These are phyloP conservation scores for Globisporangium middletonii DNA, from an alignment of 352 stramenopile species.

Conservation along the genomic window DNA sequence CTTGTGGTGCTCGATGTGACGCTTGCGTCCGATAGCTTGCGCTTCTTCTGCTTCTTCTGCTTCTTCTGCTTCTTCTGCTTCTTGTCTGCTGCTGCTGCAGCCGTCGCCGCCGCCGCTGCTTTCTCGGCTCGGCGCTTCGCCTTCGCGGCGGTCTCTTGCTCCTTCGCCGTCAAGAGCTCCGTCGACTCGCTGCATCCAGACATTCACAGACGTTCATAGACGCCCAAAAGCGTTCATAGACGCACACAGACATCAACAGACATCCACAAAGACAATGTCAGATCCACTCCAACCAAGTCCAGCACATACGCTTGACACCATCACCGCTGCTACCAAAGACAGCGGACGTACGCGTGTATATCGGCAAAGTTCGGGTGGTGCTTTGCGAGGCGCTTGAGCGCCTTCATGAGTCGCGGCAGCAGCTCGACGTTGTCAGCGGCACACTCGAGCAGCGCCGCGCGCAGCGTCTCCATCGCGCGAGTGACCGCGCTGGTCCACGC, in stretches of 20 bases:
- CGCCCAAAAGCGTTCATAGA: no score
- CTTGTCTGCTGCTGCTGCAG: not conserved
- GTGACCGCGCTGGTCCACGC: not conserved
- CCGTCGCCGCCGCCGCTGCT: no score
- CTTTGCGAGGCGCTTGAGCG: constrained; percentile 7
- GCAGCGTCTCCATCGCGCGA: not conserved
- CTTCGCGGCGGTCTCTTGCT: constrained; percentile 17
- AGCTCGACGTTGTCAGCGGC: not conserved
- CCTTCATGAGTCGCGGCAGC: constrained; percentile 4
- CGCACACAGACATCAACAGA: no score
- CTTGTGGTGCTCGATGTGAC: not conserved
- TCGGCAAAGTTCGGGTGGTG: not conserved
- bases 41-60: constrained; percentile 19
- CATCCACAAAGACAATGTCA: no score
- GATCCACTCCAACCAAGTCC: no score
- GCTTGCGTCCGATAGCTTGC: constrained; percentile 10
- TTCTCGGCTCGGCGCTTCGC: constrained; percentile 15
- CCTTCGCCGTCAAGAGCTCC: constrained; percentile 4
- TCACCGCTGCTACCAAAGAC: no score
- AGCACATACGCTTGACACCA: no score
- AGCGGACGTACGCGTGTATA: constrained; percentile 6
- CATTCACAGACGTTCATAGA: no score
- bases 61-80: constrained; percentile 13
- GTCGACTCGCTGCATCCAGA: constrained; percentile 2
- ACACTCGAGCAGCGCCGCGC: constrained; percentile 4